Percentiles rank a stretch among this genome's conserved stretches.
Evolutionary conservation across 2,329 filamentous ascomycete genomes (phyloP).

Genomic region (Neonectria sp.): DNA sequence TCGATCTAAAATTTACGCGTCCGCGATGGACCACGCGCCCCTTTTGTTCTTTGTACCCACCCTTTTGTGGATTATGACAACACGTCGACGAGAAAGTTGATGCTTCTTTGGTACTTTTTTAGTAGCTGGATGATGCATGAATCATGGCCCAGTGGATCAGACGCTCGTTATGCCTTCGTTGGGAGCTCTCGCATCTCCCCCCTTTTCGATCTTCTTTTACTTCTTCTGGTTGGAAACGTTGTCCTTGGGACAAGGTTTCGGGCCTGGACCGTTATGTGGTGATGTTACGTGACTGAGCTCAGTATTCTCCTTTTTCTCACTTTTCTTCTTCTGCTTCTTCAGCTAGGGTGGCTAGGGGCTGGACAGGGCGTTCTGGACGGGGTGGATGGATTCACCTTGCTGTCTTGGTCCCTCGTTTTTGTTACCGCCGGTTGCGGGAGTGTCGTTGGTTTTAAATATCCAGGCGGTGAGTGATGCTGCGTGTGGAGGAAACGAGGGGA

Average conservation of each 20-base stretch:
- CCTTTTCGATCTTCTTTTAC: conserved; percentile 22
- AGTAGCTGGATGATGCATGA: conserved; percentile 48
- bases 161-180: conserved; percentile 43
- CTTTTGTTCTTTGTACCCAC: conserved; percentile 26
- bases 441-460: conserved; percentile 32
- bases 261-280: conserved; percentile 30
- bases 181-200: conserved; percentile 32
- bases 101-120: conserved; percentile 49
- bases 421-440: conserved; percentile 22
- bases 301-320: conserved; percentile 36
- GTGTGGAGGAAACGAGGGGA: conserved; percentile 19
- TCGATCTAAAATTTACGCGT: conserved; percentile 40
- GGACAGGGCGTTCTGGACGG: conserved; percentile 35
- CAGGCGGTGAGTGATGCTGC: conserved; percentile 16
- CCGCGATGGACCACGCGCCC: conserved; percentile 36
- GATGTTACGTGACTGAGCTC: conserved; percentile 46
- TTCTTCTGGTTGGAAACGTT: conserved; percentile 36
- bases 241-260: conserved; percentile 30
- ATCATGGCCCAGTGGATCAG: conserved; percentile 43
- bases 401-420: conserved; percentile 27
- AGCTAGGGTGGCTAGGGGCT: conserved; percentile 35
- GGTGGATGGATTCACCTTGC: conserved; percentile 19
- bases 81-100: conserved; percentile 45
- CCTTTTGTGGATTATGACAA: conserved; percentile 43
- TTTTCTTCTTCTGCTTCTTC: conserved; percentile 39